Base-by-base conservation (phyloP, 345 rosid species). In the Hibiscus syriacus region DNA sequence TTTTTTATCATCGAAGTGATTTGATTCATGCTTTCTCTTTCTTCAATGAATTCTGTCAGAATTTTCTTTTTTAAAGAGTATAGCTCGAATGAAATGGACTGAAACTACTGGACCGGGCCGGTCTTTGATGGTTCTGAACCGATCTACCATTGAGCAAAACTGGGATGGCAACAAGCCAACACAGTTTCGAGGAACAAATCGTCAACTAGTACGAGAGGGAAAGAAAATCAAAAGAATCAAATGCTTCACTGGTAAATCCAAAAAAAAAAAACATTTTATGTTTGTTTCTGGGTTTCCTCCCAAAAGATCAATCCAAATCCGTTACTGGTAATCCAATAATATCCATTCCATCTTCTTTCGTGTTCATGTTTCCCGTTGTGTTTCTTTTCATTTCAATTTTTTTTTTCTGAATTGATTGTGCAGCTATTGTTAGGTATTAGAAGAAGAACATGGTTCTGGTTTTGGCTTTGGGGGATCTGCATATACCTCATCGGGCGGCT, bases 391-490 rank as follows among this genome's bases (percentile, higher is more conserved):
- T 57, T 30, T 36, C 25, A 12, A 3, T 17, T 32, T 0, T 29
- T 56, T 2, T n/a, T 5, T 19, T 55, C 10, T 16, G 6, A 13
- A 16, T 27, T 14, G 16, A 55, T 3, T 13, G 17, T 55, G 60
- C 27, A 2, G 60, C 32, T 34, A 13, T n/a, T n/a, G n/a, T n/a
- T n/a, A n/a, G n/a, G n/a, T n/a, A n/a, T n/a, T 13, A 11, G n/a
- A 14, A 43, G 36, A 63, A 77, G 55, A 75, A 62, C 36, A 92
- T 88, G 98, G 98, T 92, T 79, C 69, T 92, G 76, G 96, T 92
- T 36, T 79, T 92, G 67, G 98, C 98, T 2, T 74, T 92, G 32
- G 98, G 98, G 36, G 98, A 92, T 77, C 79, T 92, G 22, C 97
- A 92, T 73, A 80, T 90, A 64, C 97, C 98, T 49, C 94, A 90